Conservation (phyloP, 176 grass and related monocot species). For the Oryza glaberrima region DNA sequence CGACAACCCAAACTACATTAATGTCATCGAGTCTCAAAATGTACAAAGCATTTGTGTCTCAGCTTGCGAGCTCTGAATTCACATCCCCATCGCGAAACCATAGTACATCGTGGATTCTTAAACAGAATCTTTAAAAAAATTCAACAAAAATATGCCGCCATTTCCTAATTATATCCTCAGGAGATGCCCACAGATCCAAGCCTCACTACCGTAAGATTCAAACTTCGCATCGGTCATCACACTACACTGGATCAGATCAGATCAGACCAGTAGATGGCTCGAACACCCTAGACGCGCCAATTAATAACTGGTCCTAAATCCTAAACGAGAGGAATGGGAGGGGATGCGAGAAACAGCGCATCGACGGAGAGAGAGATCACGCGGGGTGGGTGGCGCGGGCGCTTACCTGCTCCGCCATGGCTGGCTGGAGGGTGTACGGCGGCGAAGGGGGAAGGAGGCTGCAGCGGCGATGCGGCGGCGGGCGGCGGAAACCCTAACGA, state of each 20-base stretch:
- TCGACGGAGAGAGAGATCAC: neutral
- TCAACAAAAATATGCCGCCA: neutral
- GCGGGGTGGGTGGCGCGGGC: neutral
- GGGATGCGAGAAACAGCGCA: neutral
- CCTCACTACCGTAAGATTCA: neutral
- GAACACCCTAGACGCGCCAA: neutral
- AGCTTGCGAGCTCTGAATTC: neutral
- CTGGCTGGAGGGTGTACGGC: conserved; percentile 13
- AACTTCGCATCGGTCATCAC: neutral
- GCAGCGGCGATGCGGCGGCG: neutral
- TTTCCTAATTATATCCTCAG: neutral
- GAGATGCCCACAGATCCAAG: neutral
- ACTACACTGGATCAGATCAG: neutral
- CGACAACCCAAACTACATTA: neutral
- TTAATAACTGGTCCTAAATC: too few relatives aligned
- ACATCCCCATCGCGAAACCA: too few relatives aligned
- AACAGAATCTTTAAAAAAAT: neutral
- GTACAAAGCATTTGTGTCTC: neutral
- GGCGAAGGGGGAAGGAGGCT: neutral
- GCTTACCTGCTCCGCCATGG: conserved; percentile 59
- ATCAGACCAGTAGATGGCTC: neutral
- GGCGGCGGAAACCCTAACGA: conserved; percentile 8
- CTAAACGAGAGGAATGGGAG: neutral
- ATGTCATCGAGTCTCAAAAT: neutral
- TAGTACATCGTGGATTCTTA: too few relatives aligned